A percentile compares a stretch with the other conserved stretches of the same genome.
Evolutionary conservation across 164 flowering plant genomes (phyloP).

Genomic region (Sextonia rubra): DNA sequence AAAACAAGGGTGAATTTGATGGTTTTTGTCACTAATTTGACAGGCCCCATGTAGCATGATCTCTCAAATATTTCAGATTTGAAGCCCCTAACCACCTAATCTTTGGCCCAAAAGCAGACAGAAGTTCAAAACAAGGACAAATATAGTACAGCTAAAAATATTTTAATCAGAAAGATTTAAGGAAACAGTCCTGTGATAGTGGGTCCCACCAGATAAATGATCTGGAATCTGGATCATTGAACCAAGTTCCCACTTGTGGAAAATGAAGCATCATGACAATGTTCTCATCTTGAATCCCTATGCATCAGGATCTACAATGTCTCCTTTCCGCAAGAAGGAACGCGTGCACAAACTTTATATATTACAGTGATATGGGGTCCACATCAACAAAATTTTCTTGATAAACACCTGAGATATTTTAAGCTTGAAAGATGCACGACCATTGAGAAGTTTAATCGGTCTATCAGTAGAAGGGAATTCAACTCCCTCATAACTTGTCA

Average conservation of each 20-base stretch:
- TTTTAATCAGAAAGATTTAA: background rate
- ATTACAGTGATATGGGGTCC: background rate
- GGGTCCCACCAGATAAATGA: background rate
- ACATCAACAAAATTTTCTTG: background rate
- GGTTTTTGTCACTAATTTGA: background rate
- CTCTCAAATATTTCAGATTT: background rate
- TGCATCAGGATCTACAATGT: background rate
- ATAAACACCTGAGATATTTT: constrained; percentile 78
- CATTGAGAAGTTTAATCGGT: constrained; percentile 62
- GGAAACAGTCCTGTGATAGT: background rate
- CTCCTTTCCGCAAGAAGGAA: background rate
- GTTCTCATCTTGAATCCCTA: background rate
- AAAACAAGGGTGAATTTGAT: background rate
- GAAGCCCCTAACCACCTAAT: background rate
- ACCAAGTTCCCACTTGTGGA: background rate
- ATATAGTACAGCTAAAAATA: background rate
- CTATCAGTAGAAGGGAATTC: constrained; percentile 65
- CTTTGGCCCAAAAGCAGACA: background rate
- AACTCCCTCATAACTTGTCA: constrained; percentile 69
- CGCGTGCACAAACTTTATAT: background rate
- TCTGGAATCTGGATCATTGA: background rate
- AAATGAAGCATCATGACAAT: too few species aligned
- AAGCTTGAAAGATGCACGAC: constrained; percentile 82
- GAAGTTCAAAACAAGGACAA: background rate
- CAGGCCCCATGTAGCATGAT: background rate